These are phyloP conservation scores for Picea engelmannii DNA, from an alignment of 83 land plant genomes.

Conservation along the genomic window DNA sequence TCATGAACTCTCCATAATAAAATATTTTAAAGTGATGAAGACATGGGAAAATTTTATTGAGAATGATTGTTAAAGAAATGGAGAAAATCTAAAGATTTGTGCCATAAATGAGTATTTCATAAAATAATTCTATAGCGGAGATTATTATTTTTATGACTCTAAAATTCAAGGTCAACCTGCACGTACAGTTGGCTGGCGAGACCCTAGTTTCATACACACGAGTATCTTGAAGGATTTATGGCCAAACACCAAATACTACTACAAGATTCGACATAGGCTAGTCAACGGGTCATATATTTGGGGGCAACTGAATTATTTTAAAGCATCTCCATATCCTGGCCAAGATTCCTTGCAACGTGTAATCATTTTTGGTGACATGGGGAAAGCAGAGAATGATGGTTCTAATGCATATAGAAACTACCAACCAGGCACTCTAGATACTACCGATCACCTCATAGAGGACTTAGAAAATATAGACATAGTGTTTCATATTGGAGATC, in stretches of 20 bases:
- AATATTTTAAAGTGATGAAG: neutral
- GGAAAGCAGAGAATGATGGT: slow-evolving; percentile 93
- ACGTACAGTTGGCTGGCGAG: slow-evolving; percentile 92
- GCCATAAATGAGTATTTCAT: neutral
- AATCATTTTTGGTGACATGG: slow-evolving; percentile 89
- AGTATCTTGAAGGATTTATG: slow-evolving; percentile 76
- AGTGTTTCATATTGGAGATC: slow-evolving; percentile 86
- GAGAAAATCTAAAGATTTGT: slow-evolving; percentile 4
- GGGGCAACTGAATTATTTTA: slow-evolving; percentile 62
- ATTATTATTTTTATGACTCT: neutral
- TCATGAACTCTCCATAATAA: too few relatives aligned
- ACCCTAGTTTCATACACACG: slow-evolving; percentile 95
- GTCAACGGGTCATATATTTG: slow-evolving; percentile 65
- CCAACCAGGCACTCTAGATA: slow-evolving; percentile 85
- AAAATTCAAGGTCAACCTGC: slow-evolving; percentile 67
- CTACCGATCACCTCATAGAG: slow-evolving; percentile 75
- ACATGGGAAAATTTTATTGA: too few relatives aligned
- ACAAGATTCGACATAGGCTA: slow-evolving; percentile 74
- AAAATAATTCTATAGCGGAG: neutral
- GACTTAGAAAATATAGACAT: slow-evolving; percentile 80
- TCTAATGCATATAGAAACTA: slow-evolving; percentile 79
- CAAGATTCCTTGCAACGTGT: slow-evolving; percentile 79
- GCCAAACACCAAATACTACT: slow-evolving; percentile 76
- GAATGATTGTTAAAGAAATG: neutral
- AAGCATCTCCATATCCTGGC: slow-evolving; percentile 90